These are phyloP conservation scores for Exophiala xenobiotica DNA, from an alignment of 2,329 filamentous ascomycete species.

Conservation along the genomic window DNA sequence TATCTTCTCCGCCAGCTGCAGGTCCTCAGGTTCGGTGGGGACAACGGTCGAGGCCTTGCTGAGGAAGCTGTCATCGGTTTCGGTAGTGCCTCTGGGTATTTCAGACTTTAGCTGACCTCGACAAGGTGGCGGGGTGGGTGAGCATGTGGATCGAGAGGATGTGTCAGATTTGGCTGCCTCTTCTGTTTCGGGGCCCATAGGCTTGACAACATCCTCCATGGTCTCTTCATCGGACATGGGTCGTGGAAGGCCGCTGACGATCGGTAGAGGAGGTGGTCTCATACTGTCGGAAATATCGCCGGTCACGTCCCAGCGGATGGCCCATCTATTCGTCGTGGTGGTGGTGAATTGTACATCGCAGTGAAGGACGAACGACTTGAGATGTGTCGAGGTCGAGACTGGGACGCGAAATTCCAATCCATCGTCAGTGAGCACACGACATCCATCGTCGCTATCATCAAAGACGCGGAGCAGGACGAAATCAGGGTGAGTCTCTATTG, in stretches of 20 bases:
- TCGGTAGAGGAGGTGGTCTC: slow-evolving; percentile 11
- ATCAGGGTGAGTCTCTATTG: slow-evolving; percentile 13
- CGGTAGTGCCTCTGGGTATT: neutral
- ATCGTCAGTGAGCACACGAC: slow-evolving; percentile 3
- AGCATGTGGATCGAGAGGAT: neutral
- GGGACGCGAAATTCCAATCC: slow-evolving; percentile 14
- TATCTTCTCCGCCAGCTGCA: no score
- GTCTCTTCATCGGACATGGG: neutral
- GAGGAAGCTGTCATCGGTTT: neutral
- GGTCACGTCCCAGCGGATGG: slow-evolving; percentile 10
- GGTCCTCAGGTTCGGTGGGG: no score
- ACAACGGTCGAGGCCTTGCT: no score
- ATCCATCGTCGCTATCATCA: slow-evolving; percentile 1
- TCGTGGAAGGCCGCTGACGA: neutral
- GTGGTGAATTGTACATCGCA: slow-evolving; percentile 17
- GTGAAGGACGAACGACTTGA: slow-evolving; percentile 17
- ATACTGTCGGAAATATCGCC: slow-evolving; percentile 15
- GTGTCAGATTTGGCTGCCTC: neutral
- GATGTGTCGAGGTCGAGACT: slow-evolving; percentile 5
- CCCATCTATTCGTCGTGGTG: slow-evolving; percentile 12
- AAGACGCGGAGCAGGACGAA: slow-evolving; percentile 16
- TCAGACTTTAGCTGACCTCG: no score
- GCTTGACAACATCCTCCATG: neutral
- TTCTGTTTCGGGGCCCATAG: neutral
- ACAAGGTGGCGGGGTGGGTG: neutral